Evolutionary conservation across 192 early-diverging fungal species (phyloP).

Genomic region (Podila verticillata): DNA sequence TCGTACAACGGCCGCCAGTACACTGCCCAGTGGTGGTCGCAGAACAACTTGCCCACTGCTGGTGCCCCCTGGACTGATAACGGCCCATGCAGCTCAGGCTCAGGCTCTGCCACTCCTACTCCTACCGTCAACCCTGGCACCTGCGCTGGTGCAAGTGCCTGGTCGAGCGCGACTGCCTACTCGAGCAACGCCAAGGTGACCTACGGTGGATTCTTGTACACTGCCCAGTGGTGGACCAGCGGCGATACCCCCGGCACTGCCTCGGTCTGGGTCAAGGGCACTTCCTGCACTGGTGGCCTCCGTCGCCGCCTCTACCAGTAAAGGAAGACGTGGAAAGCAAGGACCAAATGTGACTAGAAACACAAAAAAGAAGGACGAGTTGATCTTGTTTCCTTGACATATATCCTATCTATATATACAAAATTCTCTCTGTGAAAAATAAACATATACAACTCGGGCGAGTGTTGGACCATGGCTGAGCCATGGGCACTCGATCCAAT

Average conservation of each 20-base stretch:
- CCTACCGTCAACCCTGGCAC: constrained; percentile 16
- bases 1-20: constrained; percentile 59
- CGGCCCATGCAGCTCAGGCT: constrained; percentile 10
- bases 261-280: constrained; percentile 47
- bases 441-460: no score
- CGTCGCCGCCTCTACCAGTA: constrained; percentile 40
- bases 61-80: constrained; percentile 47
- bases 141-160: constrained; percentile 42
- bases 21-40: constrained; percentile 57
- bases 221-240: constrained; percentile 57
- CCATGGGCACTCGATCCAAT: no score
- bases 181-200: constrained; percentile 48
- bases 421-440: no score
- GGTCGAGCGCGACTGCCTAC: constrained; percentile 39
- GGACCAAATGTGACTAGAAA: not conserved
- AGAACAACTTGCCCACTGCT: constrained; percentile 43
- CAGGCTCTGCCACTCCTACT: constrained; percentile 8
- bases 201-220: constrained; percentile 46
- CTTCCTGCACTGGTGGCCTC: constrained; percentile 35
- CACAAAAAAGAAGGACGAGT: not conserved
- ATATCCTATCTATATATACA: no score
- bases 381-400: not conserved
- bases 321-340: not conserved
- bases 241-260: constrained; percentile 43
- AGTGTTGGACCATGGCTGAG: no score